Conservation (phyloP, 2,329 filamentous ascomycete genomes). For the Aspergillus ibericus region DNA sequence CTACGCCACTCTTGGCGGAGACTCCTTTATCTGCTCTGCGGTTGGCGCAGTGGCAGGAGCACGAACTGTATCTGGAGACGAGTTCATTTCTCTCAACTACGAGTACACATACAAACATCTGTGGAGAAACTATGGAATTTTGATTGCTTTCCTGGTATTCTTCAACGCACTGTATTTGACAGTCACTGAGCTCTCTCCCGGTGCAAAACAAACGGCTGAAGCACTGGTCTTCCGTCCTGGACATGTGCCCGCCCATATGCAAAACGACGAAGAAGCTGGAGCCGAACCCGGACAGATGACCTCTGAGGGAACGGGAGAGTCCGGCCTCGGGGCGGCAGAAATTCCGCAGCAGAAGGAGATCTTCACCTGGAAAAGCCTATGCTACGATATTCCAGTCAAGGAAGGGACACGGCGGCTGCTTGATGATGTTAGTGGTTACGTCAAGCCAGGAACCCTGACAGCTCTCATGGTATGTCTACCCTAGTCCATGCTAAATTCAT, state of each 20-base stretch:
- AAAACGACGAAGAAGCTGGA: slow-evolving; percentile 5
- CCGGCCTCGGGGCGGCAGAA: neutral
- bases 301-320: neutral
- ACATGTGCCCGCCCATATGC: neutral
- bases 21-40: slow-evolving; percentile 53
- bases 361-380: slow-evolving; percentile 80
- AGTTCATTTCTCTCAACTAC: slow-evolving; percentile 56
- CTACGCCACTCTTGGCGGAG: slow-evolving; percentile 36
- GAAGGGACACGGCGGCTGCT: slow-evolving; percentile 62
- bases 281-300: neutral
- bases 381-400: slow-evolving; percentile 77
- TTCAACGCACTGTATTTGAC: neutral
- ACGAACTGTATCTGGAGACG: slow-evolving; percentile 57
- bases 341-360: slow-evolving; percentile 61
- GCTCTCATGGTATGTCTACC: slow-evolving; percentile 49
- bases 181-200: neutral
- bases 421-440: slow-evolving; percentile 52
- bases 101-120: slow-evolving; percentile 59
- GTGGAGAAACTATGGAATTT: slow-evolving; percentile 70
- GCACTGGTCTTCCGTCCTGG: slow-evolving; percentile 7
- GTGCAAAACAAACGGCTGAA: neutral
- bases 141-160: slow-evolving; percentile 42
- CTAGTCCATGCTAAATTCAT: neutral
- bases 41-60: slow-evolving; percentile 58
- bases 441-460: slow-evolving; percentile 55